Evolutionary conservation across 805 yeast genomes (phyloP).

Genomic region (Cyberlindnera nakhonratchasimensis): DNA sequence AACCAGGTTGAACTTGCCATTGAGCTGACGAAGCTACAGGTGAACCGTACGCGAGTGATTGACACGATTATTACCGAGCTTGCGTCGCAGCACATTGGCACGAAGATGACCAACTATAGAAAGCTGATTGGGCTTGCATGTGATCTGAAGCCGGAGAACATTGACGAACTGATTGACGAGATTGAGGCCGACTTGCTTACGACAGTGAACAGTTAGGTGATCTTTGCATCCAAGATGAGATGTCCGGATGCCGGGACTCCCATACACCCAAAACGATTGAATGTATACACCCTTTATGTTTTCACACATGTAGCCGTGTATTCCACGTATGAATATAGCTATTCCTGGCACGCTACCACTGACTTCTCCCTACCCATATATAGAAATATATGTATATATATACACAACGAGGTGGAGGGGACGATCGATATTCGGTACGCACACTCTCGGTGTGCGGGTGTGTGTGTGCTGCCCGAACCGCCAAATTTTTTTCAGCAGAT

Average conservation of each 20-base stretch:
- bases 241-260: too few relatives aligned
- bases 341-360: too few relatives aligned
- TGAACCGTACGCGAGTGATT: slow-evolving; percentile 42
- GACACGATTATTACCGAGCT: slow-evolving; percentile 50
- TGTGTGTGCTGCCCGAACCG: slow-evolving; percentile 9
- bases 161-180: slow-evolving; percentile 78
- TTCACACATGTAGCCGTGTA: too few relatives aligned
- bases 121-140: slow-evolving; percentile 73
- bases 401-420: not conserved
- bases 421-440: not conserved
- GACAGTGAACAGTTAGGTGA: slow-evolving; percentile 11
- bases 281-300: too few relatives aligned
- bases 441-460: slow-evolving; percentile 5
- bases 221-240: too few relatives aligned
- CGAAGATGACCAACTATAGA: slow-evolving; percentile 74
- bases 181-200: slow-evolving; percentile 46
- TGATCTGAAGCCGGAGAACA: slow-evolving; percentile 73
- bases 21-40: slow-evolving; percentile 51
- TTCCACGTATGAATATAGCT: too few relatives aligned
- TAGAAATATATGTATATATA: not conserved
- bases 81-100: slow-evolving; percentile 41
- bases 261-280: too few relatives aligned
- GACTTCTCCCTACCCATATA: too few relatives aligned
- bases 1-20: slow-evolving; percentile 30
- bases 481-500: slow-evolving; percentile 11